Conservation (phyloP, 768 basidiomycete species). For the Lactarius evosmus region DNA sequence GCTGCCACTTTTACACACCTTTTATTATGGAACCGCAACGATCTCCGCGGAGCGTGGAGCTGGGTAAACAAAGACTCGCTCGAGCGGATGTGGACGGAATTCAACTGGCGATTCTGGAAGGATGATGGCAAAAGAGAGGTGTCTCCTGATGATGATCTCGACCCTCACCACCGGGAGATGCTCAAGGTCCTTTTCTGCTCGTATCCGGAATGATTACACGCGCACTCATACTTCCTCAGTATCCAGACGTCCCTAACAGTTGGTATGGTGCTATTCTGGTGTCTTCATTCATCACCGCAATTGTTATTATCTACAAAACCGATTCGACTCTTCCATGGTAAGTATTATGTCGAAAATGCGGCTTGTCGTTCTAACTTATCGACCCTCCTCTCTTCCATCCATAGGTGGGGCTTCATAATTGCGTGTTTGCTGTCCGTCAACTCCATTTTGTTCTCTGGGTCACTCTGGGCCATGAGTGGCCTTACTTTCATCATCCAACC, state of each 20-base stretch:
- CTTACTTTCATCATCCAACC: conserved; percentile 46
- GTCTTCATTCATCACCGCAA: conserved; percentile 35
- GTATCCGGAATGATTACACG: neutral
- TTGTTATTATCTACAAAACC: conserved; percentile 47
- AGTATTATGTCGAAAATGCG: neutral
- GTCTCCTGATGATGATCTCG: conserved; percentile 40
- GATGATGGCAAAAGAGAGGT: conserved; percentile 35
- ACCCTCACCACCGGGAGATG: conserved; percentile 51
- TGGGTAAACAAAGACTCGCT: conserved; percentile 43
- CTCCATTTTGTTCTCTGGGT: conserved; percentile 47
- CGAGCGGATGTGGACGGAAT: conserved; percentile 35
- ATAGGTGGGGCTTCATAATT: conserved; percentile 46
- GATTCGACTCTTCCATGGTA: conserved; percentile 50
- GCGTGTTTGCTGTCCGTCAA: conserved; percentile 42
- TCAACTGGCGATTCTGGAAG: conserved; percentile 44
- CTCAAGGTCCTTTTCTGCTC: conserved; percentile 39
- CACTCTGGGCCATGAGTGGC: conserved; percentile 47
- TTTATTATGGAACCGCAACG: conserved; percentile 46
- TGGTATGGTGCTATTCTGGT: conserved; percentile 36
- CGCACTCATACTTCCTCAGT: conserved; percentile 29
- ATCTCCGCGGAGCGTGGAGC: conserved; percentile 44
- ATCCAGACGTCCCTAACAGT: conserved; percentile 35
- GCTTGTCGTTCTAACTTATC: neutral
- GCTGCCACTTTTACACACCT: conserved; percentile 49
- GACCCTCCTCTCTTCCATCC: neutral